Conservation (phyloP, 495 filamentous ascomycete species). For the Apodospora peruviana region DNA sequence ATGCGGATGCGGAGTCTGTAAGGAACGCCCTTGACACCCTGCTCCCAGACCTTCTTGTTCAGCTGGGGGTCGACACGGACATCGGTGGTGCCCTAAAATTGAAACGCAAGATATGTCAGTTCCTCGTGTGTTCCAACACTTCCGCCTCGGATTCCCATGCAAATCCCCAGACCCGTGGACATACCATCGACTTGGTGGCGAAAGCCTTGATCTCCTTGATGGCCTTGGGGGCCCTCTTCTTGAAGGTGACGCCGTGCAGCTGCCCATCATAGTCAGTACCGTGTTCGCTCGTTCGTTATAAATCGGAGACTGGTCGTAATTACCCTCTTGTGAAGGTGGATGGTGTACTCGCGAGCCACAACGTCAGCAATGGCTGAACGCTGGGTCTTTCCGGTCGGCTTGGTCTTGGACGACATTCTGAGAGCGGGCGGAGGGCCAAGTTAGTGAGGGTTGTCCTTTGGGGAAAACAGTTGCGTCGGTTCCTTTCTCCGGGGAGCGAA, state of each 20-base stretch:
- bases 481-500: neutral
- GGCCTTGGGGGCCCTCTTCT: conserved; percentile 96
- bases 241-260: conserved; percentile 96
- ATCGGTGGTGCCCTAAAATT: conserved; percentile 80
- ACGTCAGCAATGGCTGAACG: conserved; percentile 97
- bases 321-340: conserved; percentile 99
- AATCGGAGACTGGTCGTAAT: conserved; percentile 32
- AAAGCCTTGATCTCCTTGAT: conserved; percentile 99
- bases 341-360: conserved; percentile 99
- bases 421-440: neutral
- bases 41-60: conserved; percentile 99
- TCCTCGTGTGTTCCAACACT: too few relatives aligned
- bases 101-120: too few relatives aligned
- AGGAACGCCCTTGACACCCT: conserved; percentile 95
- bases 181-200: conserved; percentile 90
- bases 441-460: conserved; percentile 1
- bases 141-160: too few relatives aligned
- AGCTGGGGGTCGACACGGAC: conserved; percentile 96
- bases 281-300: neutral
- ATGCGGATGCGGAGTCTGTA: conserved; percentile 96
- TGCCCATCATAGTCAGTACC: conserved; percentile 36
- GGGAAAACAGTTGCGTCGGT: neutral
- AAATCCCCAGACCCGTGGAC: too few relatives aligned
- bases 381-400: conserved; percentile 62
- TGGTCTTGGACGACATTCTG: conserved; percentile 68